phyloP scores from a whole-genome alignment of 768 basidiomycete genomes.

The Inosperma sp. region DNA sequence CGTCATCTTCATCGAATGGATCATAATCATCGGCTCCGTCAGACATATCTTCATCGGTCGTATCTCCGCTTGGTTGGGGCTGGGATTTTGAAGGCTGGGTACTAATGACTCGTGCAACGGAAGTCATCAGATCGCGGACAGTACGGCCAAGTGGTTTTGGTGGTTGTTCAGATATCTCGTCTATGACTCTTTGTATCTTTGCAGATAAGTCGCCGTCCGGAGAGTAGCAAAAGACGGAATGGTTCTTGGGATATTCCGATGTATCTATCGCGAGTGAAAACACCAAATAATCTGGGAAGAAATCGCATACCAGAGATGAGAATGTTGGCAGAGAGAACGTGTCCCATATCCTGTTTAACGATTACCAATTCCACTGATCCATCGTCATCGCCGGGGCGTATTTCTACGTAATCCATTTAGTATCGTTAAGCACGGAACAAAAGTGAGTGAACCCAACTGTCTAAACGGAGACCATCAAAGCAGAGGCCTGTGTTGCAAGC shows the following conservation, averaged over 20 bases:
- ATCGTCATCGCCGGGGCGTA: conserved; percentile 58
- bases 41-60: conserved; percentile 22
- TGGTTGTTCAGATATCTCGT: conserved; percentile 38
- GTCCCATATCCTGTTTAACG: conserved; percentile 30
- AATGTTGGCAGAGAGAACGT: conserved; percentile 37
- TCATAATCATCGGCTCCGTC: conserved; percentile 37
- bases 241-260: conserved; percentile 59
- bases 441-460: conserved; percentile 31
- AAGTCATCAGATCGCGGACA: conserved; percentile 40
- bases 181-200: conserved; percentile 39
- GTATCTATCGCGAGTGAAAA: conserved; percentile 39
- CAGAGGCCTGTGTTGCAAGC: conserved; percentile 34
- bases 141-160: conserved; percentile 43
- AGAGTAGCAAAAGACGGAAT: conserved; percentile 54
- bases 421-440: not conserved
- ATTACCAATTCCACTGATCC: conserved; percentile 54
- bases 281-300: not conserved
- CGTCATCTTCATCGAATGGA: conserved; percentile 37
- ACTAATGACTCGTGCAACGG: conserved; percentile 24
- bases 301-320: conserved; percentile 45
- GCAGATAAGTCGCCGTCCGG: conserved; percentile 41
- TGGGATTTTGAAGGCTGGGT: conserved; percentile 14
- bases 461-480: conserved; percentile 36
- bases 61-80: conserved; percentile 16
- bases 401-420: conserved; percentile 31